Base-by-base conservation (phyloP, 129 eudicot species). In the Flaveria bidentis region DNA sequence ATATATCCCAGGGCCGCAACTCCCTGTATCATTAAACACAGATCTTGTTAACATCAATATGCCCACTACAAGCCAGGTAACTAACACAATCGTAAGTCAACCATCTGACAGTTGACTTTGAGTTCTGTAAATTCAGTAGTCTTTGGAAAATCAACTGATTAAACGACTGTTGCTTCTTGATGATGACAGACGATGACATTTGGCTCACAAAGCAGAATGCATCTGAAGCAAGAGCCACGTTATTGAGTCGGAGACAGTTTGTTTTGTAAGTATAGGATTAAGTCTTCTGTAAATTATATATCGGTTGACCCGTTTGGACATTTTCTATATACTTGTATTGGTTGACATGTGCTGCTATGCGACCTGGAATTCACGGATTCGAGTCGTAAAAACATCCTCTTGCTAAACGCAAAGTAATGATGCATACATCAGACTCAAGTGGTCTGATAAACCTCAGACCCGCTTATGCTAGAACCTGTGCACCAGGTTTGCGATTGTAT, bases 1-100 rank as follows among this genome's bases (percentile, higher is more conserved):
- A 55, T 82, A 81, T 69, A 58, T 83, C 75, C 91, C 98, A 20
- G 96, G 96, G 17, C 93, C 91, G 2, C 93, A 91, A 76, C 84
- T 90, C 78, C 93, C 91, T 39, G 85, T 86, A 62, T 82, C 84
- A 11, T 46, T 88, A 57, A 84, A 90, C 39, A 87, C 78, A 69
- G 84, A 86, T 63, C 93, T 88, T 74, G 93, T 90, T 33, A 88
- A 76, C 66, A 84, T 76, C 63, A 78, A 82, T 73, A 57, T 84
- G 25, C 84, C 74, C 2, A 17, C 76, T 63, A 62, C 88, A 67
- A 63, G 85, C 84, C 93, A 84, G 85, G 93, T 88, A 62, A 28
- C 22, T 15, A 30, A 33, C 45, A 63, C 46, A 13, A 63, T 17
- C 69, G 30, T 14, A 9, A 45, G 47, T 46, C 42, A 45, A 78